Percentiles rank a stretch among this genome's conserved stretches.
Conservation (phyloP, 139 green algal species). For the Picochlorum sp. region DNA sequence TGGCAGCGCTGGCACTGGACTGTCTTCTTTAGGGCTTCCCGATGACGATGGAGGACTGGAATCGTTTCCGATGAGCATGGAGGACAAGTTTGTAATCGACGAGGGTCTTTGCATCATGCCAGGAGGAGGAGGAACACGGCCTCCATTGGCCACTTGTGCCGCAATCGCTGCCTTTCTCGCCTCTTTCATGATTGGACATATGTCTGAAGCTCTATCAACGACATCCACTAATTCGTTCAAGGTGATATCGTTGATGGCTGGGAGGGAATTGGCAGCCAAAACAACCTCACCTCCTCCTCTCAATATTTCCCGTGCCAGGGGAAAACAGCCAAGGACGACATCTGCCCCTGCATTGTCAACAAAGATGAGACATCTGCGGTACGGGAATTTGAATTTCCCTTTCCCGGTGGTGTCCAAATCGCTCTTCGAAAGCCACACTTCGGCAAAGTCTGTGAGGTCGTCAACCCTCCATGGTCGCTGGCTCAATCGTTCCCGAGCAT, state of each 20-base stretch:
- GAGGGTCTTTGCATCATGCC: slow-evolving; percentile 31
- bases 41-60: not conserved
- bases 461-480: slow-evolving; percentile 86
- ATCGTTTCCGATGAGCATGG: slow-evolving; percentile 8
- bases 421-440: slow-evolving; percentile 20
- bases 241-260: slow-evolving; percentile 99
- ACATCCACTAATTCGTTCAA: slow-evolving; percentile 63
- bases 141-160: slow-evolving; percentile 21
- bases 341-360: slow-evolving; percentile 96
- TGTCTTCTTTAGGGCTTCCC: not conserved
- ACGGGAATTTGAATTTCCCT: slow-evolving; percentile 30
- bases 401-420: slow-evolving; percentile 3
- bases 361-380: slow-evolving; percentile 83
- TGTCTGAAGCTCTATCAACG: slow-evolving; percentile 34
- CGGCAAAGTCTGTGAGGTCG: slow-evolving; percentile 64
- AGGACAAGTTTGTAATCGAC: slow-evolving; percentile 20
- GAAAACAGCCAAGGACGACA: slow-evolving; percentile 92
- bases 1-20: not conserved
- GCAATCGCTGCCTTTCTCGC: slow-evolving; percentile 43
- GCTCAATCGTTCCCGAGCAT: slow-evolving; percentile 40
- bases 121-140: slow-evolving; percentile 35
- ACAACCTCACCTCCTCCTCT: slow-evolving; percentile 76
- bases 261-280: slow-evolving; percentile 84
- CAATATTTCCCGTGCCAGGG: slow-evolving; percentile 87
- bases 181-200: slow-evolving; percentile 50